phyloP scores from a whole-genome alignment of 2,329 filamentous ascomycete species.

The Fusarium avenaceum region DNA sequence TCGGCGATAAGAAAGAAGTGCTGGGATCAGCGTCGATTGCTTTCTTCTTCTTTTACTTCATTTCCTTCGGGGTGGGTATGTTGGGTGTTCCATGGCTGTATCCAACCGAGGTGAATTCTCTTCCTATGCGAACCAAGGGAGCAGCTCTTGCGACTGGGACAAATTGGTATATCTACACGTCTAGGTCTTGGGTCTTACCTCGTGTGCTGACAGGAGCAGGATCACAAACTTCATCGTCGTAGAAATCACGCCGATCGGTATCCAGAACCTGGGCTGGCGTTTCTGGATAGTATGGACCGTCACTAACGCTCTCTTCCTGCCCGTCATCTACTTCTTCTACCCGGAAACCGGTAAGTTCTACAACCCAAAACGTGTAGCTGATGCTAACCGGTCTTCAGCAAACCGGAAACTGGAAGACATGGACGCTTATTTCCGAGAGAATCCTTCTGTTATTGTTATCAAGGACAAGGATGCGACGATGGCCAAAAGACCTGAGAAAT shows the following conservation, averaged over 20 bases:
- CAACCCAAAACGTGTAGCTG: accelerated
- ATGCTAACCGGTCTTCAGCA: slow-evolving; percentile 31
- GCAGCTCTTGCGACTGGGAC: slow-evolving; percentile 34
- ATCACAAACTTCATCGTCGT: slow-evolving; percentile 51
- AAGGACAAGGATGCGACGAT: slow-evolving; percentile 62
- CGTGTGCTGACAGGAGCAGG: slow-evolving; percentile 4
- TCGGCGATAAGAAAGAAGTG: slow-evolving; percentile 4
- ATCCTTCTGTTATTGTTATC: slow-evolving; percentile 60
- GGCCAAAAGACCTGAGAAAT: slow-evolving; percentile 48
- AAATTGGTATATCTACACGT: slow-evolving; percentile 14
- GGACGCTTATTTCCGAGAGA: slow-evolving; percentile 55
- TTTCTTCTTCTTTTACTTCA: slow-evolving; percentile 41
- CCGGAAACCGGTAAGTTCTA: slow-evolving; percentile 57
- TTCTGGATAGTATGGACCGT: slow-evolving; percentile 67
- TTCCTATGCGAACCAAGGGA: slow-evolving; percentile 52
- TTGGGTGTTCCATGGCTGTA: slow-evolving; percentile 49
- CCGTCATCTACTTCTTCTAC: slow-evolving; percentile 63
- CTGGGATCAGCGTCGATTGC: slow-evolving; percentile 18
- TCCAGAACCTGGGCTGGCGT: slow-evolving; percentile 62
- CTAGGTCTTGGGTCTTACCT: accelerated
- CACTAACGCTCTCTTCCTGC: slow-evolving; percentile 62
- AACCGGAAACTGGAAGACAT: slow-evolving; percentile 50
- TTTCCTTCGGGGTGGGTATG: slow-evolving; percentile 36
- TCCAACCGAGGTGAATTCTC: slow-evolving; percentile 54
- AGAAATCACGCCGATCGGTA: slow-evolving; percentile 55